Evolutionary conservation across 768 basidiomycete genomes (phyloP).

Genomic region (Serpula lacrymans): DNA sequence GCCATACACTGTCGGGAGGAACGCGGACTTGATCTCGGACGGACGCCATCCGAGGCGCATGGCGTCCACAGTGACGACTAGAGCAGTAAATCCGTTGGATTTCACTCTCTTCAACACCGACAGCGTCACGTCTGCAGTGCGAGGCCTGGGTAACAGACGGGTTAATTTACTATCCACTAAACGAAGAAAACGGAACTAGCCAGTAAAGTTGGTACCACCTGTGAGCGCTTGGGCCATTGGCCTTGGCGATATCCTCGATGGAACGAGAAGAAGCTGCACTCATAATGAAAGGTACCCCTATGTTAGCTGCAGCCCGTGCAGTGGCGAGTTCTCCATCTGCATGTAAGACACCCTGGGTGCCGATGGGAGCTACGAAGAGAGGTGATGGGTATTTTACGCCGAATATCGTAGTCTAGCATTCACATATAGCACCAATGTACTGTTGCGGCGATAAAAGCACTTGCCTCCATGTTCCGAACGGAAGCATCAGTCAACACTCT

Average conservation of each 20-base stretch:
- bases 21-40: conserved; percentile 37
- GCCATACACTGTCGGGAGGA: conserved; percentile 35
- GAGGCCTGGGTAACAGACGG: conserved; percentile 32
- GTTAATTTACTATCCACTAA: too few species aligned
- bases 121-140: conserved; percentile 32
- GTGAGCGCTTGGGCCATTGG: conserved; percentile 36
- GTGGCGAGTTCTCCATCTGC: conserved; percentile 42
- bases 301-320: conserved; percentile 39
- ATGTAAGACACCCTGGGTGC: conserved; percentile 50
- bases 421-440: not conserved
- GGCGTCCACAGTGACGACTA: conserved; percentile 46
- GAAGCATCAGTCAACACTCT: conserved; percentile 53
- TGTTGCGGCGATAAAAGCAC: not conserved
- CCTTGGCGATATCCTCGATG: conserved; percentile 48
- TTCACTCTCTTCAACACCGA: conserved; percentile 44
- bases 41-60: conserved; percentile 43
- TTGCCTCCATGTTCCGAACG: conserved; percentile 47
- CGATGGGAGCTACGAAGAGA: conserved; percentile 53
- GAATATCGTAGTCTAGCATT: conserved; percentile 55
- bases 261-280: conserved; percentile 35
- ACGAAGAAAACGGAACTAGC: conserved; percentile 15
- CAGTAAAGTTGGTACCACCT: conserved; percentile 54
- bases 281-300: conserved; percentile 41
- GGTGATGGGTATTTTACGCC: conserved; percentile 41
- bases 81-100: conserved; percentile 36